Conservation (phyloP, 2,329 filamentous ascomycete genomes). For the Remersonia thermophila region DNA sequence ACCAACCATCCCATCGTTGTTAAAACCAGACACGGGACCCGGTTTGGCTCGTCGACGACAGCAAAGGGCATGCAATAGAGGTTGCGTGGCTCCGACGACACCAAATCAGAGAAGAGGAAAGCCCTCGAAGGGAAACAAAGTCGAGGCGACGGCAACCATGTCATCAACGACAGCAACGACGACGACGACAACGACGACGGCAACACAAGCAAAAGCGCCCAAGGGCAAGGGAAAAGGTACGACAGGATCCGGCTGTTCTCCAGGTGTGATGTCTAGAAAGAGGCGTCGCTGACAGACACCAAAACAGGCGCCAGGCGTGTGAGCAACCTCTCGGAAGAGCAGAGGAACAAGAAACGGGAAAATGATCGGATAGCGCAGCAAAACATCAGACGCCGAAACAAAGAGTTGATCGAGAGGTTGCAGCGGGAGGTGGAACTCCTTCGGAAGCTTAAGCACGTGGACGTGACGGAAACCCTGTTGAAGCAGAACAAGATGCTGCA, state of each 20-base stretch:
- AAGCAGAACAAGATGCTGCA: conserved; percentile 42
- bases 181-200: no score
- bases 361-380: conserved; percentile 88
- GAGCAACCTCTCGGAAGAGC: conserved; percentile 23
- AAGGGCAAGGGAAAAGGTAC: conserved; percentile 33
- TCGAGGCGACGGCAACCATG: not conserved
- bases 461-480: conserved; percentile 39
- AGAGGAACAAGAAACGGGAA: conserved; percentile 78
- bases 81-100: no score
- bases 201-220: conserved; percentile 28
- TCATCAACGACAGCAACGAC: no score
- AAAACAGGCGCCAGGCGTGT: conserved; percentile 39
- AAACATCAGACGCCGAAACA: conserved; percentile 75
- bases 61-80: no score
- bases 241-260: not conserved
- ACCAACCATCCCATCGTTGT: no score
- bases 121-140: no score
- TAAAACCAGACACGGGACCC: no score
- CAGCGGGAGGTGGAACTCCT: conserved; percentile 67
- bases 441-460: conserved; percentile 36
- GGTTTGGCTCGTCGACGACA: no score
- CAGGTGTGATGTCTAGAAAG: no score
- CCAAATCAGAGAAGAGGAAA: no score
- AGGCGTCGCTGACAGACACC: not conserved
- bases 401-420: conserved; percentile 69